phyloP scores from a whole-genome alignment of 2,329 filamentous ascomycete species.

The Aureobasidium sp. region DNA sequence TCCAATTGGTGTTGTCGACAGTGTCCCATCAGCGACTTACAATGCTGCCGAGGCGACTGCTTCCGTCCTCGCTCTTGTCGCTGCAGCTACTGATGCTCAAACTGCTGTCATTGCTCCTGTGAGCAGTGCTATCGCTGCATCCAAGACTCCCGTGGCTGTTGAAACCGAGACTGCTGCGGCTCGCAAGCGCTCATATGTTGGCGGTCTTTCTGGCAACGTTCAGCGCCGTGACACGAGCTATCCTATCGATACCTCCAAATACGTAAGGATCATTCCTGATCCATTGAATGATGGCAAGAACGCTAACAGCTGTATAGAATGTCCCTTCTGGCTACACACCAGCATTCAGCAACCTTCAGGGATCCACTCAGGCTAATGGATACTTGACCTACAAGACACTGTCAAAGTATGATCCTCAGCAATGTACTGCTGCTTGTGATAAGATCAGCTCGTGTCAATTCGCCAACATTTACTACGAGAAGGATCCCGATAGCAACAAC shows the following conservation, averaged over 20 bases:
- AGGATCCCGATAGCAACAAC: constrained; percentile 16
- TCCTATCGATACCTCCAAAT: constrained; percentile 13
- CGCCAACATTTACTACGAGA: constrained; percentile 32
- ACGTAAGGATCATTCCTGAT: not conserved
- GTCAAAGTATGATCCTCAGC: constrained; percentile 26
- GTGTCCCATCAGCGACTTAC: not conserved
- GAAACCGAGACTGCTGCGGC: not conserved
- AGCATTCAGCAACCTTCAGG: constrained; percentile 13
- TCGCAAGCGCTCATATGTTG: constrained; percentile 14
- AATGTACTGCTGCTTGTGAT: constrained; percentile 27
- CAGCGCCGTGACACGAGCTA: constrained; percentile 7
- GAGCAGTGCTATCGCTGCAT: not conserved
- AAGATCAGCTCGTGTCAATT: constrained; percentile 26
- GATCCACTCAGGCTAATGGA: constrained; percentile 4
- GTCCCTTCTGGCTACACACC: constrained; percentile 18
- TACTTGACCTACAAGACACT: constrained; percentile 20
- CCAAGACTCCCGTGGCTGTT: not conserved
- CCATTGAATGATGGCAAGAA: not conserved
- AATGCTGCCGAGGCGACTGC: constrained; percentile 3
- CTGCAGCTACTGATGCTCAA: constrained; percentile 12
- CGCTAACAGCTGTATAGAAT: not conserved
- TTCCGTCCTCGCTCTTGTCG: constrained; percentile 7
- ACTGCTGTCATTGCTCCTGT: not conserved
- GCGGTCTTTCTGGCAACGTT: not conserved
- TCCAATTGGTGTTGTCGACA: constrained; percentile 1